Conservation (phyloP, 352 stramenopile species). For the Phytopythium litorale region DNA sequence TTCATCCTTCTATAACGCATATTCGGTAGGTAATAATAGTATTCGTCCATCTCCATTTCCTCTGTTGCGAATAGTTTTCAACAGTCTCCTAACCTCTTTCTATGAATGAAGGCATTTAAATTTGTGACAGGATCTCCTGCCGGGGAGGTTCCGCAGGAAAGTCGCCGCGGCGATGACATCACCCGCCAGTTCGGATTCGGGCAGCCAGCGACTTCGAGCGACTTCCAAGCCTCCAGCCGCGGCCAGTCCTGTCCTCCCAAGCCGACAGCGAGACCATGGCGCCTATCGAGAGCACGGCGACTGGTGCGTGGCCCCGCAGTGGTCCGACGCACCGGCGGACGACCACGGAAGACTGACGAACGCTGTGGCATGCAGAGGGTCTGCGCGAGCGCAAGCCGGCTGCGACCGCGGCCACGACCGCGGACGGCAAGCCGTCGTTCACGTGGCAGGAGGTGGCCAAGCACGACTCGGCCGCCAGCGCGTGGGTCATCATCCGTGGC, state of each 20-base stretch:
- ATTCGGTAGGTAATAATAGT: background rate
- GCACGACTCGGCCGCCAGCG: conserved; percentile 94
- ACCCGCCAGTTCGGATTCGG: conserved; percentile 25
- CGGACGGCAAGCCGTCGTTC: conserved; percentile 37
- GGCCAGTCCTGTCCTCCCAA: background rate
- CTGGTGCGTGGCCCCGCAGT: conserved; percentile 11
- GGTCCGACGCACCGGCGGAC: background rate
- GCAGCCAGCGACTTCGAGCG: background rate
- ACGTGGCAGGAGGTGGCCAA: conserved; percentile 95
- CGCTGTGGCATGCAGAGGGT: conserved; percentile 16
- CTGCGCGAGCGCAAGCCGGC: conserved; percentile 61
- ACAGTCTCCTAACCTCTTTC: background rate
- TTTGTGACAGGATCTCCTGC: background rate
- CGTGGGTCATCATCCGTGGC: conserved; percentile 94
- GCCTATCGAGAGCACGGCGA: conserved; percentile 24
- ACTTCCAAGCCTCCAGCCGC: background rate
- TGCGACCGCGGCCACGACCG: conserved; percentile 7
- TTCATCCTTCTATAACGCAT: background rate
- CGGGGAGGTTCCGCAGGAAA: background rate
- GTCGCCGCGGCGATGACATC: conserved; percentile 21
- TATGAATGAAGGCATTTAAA: background rate
- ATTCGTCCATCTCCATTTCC: background rate
- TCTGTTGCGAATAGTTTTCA: background rate
- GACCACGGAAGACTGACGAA: background rate
- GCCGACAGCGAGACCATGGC: conserved; percentile 18